These are phyloP conservation scores for Schoenoplectus tabernaemontani DNA, from an alignment of 202 grass and related monocot species.

Conservation along the genomic window DNA sequence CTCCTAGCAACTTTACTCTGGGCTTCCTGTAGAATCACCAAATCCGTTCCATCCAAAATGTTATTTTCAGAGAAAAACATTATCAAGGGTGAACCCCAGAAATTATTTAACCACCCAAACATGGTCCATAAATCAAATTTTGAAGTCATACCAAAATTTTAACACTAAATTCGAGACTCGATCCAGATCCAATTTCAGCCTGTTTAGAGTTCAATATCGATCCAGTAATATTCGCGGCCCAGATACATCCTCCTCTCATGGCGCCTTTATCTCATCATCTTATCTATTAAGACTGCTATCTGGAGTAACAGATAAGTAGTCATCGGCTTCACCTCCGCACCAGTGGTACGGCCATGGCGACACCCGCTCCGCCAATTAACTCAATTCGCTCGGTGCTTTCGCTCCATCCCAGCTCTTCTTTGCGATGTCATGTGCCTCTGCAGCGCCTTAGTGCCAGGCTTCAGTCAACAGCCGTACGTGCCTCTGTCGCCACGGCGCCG, in stretches of 20 bases:
- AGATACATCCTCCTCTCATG: not conserved
- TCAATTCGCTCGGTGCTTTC: constrained; percentile 8
- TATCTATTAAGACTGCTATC: not conserved
- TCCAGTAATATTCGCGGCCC: not conserved
- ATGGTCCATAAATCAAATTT: not conserved
- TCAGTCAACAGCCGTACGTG: constrained; percentile 2
- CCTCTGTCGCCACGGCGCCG: constrained; percentile 32
- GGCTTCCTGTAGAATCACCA: too few relatives aligned
- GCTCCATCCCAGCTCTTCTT: constrained; percentile 10
- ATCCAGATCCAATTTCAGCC: not conserved
- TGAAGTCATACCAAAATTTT: too few relatives aligned
- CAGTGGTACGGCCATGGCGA: constrained; percentile 31
- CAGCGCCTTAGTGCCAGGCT: not conserved
- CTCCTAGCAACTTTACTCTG: too few relatives aligned
- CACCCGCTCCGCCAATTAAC: constrained; percentile 42
- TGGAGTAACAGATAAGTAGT: not conserved
- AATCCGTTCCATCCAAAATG: too few relatives aligned
- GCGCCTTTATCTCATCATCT: not conserved
- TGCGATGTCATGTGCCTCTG: not conserved
- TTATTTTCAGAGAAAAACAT: too few relatives aligned
- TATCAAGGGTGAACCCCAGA: not conserved
- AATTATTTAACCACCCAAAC: not conserved
- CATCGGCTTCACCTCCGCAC: not conserved
- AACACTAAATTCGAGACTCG: not conserved
- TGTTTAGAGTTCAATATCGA: not conserved